These are phyloP conservation scores for Podochytrium sp. DNA, from an alignment of 192 early-diverging fungal genomes.

Conservation along the genomic window DNA sequence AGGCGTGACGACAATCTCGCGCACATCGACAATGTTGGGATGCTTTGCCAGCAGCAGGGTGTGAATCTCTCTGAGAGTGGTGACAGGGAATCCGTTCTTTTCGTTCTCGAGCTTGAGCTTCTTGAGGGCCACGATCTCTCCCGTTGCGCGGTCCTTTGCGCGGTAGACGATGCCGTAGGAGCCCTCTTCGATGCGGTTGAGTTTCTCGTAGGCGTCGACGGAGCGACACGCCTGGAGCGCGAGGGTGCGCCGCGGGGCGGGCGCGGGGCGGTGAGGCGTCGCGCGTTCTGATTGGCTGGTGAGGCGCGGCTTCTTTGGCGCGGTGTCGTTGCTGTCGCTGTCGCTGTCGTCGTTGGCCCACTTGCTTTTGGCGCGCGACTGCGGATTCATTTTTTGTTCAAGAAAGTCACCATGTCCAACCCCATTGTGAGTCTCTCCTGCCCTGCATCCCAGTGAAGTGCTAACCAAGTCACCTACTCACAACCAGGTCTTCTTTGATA, in stretches of 20 bases:
- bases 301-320: background rate
- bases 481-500: constrained; percentile 77
- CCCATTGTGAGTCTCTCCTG: constrained; percentile 2
- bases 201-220: constrained; percentile 87
- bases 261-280: background rate
- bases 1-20: constrained; percentile 77
- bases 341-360: constrained; percentile 33
- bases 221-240: constrained; percentile 64
- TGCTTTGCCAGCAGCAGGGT: constrained; percentile 73
- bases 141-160: constrained; percentile 78
- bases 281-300: background rate
- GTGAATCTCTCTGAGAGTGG: constrained; percentile 79
- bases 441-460: background rate
- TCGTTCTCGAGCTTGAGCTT: constrained; percentile 77
- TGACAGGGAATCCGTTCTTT: constrained; percentile 79
- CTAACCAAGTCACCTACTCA: too few species aligned
- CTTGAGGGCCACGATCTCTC: constrained; percentile 80
- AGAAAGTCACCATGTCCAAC: background rate
- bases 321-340: constrained; percentile 14
- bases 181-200: constrained; percentile 97
- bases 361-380: background rate
- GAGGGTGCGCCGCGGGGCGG: constrained; percentile 44
- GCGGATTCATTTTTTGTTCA: background rate
- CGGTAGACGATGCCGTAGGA: constrained; percentile 96
- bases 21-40: constrained; percentile 78